Base-by-base conservation (phyloP, 1,284 basidiomycete genomes). In the Boletellus deceptivus region DNA sequence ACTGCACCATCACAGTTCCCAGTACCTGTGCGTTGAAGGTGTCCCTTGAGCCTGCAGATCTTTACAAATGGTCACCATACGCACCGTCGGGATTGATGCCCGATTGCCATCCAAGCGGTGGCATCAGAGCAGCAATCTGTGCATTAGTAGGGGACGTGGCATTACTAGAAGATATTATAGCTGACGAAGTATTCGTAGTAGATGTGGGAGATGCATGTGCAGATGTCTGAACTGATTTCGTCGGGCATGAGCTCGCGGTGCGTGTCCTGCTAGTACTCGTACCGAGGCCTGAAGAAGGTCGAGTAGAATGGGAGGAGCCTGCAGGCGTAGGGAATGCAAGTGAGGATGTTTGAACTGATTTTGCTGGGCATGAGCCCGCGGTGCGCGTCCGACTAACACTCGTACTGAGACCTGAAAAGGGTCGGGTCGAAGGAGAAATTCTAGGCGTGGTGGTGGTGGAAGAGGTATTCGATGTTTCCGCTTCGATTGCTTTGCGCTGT, bases 1-100 rank as follows among this genome's bases (percentile, higher is more conserved):
- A 77, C 68, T 1, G 61, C 56, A 20, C 82, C 82, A 56, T 83
- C 78, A 57, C 83, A 84, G 55, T 83, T 77, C 25, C 73, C 75
- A 14, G 65, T 68, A 34, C 69, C 72, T 59, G 25, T 9, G 25
- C 6, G 25, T 31, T 38, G 24, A 44, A 43, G 29, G 25, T 3
- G 9, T 20, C 11, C 10, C n/a, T 6, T 62, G 2, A 46, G 10
- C 18, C 27, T 10, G 6, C 9, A 29, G n/a, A 9, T 6, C 22
- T 18, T 34, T 8, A 25, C 11, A 18, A n/a, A 39, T 8, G 33
- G 43, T 25, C 5, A 3, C 16, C n/a, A 17, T 17, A 46, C 56
- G 46, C 25, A 69, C 81, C 82, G 49, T 76, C 78, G 2, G 82
- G 81, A 59, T 81, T 81, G n/a, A 74, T 48, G 24, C 76, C 79